phyloP scores from a whole-genome alignment of 148 eudicot genomes.

The Selenicereus undatus region DNA sequence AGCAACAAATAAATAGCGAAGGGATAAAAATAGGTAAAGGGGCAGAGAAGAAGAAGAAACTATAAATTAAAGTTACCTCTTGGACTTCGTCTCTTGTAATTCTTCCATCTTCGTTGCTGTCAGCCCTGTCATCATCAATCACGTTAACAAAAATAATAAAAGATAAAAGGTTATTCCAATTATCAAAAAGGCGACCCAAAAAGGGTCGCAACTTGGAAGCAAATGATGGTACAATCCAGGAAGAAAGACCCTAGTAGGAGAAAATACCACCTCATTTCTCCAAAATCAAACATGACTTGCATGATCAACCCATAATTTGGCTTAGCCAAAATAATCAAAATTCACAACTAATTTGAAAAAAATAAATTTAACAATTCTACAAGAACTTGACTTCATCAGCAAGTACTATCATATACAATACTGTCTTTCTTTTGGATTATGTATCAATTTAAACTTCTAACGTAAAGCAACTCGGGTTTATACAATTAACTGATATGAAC shows the following conservation, averaged over 20 bases:
- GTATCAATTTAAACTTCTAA: too few species aligned
- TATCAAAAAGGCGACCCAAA: background rate
- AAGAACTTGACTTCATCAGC: background rate
- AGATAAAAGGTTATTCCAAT: background rate
- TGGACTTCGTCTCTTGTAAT: constrained; percentile 82
- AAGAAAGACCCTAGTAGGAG: background rate
- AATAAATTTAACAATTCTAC: background rate
- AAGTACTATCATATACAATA: too few species aligned
- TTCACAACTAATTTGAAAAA: background rate
- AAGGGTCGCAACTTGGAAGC: background rate
- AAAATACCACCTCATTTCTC: constrained; percentile 8
- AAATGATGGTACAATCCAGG: background rate
- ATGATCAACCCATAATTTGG: background rate
- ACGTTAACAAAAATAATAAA: background rate
- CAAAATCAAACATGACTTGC: constrained; percentile 19
- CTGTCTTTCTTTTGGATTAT: too few species aligned
- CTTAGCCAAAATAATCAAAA: constrained; percentile 12
- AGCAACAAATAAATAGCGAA: constrained; percentile 12
- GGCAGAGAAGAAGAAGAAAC: constrained; percentile 1
- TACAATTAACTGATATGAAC: too few species aligned
- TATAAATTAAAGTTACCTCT: constrained; percentile 47
- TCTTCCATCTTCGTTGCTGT: constrained; percentile 90
- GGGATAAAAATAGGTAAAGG: background rate
- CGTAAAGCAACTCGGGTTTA: too few species aligned
- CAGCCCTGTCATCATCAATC: constrained; percentile 57